Evolutionary conservation across 2,329 filamentous ascomycete genomes (phyloP).

Genomic region (Penicillium sumatraense): DNA sequence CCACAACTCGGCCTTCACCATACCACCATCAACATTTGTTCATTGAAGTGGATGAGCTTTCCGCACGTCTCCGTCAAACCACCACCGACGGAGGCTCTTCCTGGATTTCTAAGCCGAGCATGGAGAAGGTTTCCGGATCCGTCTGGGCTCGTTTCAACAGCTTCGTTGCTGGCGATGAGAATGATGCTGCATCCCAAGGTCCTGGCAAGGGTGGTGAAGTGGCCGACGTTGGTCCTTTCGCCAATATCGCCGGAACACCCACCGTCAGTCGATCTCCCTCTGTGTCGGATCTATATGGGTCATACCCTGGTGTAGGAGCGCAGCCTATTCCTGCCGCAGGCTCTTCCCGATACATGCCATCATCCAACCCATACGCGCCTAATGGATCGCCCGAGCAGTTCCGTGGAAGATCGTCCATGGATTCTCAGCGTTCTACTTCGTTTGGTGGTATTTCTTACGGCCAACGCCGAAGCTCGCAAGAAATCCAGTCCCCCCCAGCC

Average conservation of each 20-base stretch:
- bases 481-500: slow-evolving; percentile 36
- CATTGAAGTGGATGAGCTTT: slow-evolving; percentile 78
- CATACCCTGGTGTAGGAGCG: slow-evolving; percentile 49
- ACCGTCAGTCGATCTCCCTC: slow-evolving; percentile 76
- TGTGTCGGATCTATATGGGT: slow-evolving; percentile 74
- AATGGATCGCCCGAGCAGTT: slow-evolving; percentile 58
- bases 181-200: slow-evolving; percentile 64
- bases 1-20: slow-evolving; percentile 80
- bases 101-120: slow-evolving; percentile 93
- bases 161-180: slow-evolving; percentile 91
- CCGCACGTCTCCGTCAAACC: slow-evolving; percentile 79
- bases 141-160: slow-evolving; percentile 94
- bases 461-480: slow-evolving; percentile 44
- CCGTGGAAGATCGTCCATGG: slow-evolving; percentile 54
- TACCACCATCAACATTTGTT: slow-evolving; percentile 83
- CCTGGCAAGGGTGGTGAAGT: slow-evolving; percentile 60
- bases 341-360: slow-evolving; percentile 49
- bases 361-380: slow-evolving; percentile 48
- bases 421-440: slow-evolving; percentile 50
- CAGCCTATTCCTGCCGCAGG: slow-evolving; percentile 38
- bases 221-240: slow-evolving; percentile 75
- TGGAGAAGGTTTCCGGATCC: slow-evolving; percentile 91
- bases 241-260: slow-evolving; percentile 75
- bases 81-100: slow-evolving; percentile 80
- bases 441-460: slow-evolving; percentile 35